These are phyloP conservation scores for Elongisporangium senticosum DNA, from an alignment of 352 stramenopile genomes.

Conservation along the genomic window DNA sequence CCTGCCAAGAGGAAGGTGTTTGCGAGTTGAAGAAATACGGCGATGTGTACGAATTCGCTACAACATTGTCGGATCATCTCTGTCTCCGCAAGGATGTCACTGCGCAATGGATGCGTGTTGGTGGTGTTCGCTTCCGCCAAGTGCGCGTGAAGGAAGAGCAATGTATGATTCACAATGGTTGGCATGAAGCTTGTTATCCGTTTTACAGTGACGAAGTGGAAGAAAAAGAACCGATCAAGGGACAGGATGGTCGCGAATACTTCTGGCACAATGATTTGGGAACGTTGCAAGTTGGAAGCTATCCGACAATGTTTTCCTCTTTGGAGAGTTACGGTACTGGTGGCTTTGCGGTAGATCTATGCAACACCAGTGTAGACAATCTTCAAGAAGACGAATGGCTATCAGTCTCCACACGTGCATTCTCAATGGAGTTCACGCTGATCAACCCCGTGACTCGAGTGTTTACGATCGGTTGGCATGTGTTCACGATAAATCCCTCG, in stretches of 20 bases:
- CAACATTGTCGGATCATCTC: slow-evolving; percentile 39
- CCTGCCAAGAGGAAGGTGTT: slow-evolving; percentile 72
- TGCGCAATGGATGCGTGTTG: slow-evolving; percentile 70
- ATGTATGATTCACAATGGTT: slow-evolving; percentile 60
- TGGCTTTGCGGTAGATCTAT: slow-evolving; percentile 75
- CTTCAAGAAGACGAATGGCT: slow-evolving; percentile 72
- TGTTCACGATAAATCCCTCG: slow-evolving; percentile 75
- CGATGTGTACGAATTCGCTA: slow-evolving; percentile 77
- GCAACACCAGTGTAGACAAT: slow-evolving; percentile 46
- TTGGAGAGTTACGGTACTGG: slow-evolving; percentile 53
- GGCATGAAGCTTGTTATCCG: slow-evolving; percentile 66
- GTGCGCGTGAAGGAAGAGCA: slow-evolving; percentile 72
- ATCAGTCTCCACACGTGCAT: slow-evolving; percentile 70
- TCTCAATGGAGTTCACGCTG: slow-evolving; percentile 82
- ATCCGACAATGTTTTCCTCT: neutral
- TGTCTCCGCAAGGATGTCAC: slow-evolving; percentile 50
- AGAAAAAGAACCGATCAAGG: slow-evolving; percentile 40
- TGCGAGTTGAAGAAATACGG: slow-evolving; percentile 72
- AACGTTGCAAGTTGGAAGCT: slow-evolving; percentile 15
- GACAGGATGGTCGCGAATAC: slow-evolving; percentile 43
- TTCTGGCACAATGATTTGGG: slow-evolving; percentile 63
- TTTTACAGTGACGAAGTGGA: slow-evolving; percentile 52
- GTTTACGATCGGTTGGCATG: slow-evolving; percentile 82
- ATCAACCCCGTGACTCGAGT: slow-evolving; percentile 87
- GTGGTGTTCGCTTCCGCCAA: slow-evolving; percentile 75